Base-by-base conservation (phyloP, 2,329 filamentous ascomycete genomes). In the Dactylellina sp. region DNA sequence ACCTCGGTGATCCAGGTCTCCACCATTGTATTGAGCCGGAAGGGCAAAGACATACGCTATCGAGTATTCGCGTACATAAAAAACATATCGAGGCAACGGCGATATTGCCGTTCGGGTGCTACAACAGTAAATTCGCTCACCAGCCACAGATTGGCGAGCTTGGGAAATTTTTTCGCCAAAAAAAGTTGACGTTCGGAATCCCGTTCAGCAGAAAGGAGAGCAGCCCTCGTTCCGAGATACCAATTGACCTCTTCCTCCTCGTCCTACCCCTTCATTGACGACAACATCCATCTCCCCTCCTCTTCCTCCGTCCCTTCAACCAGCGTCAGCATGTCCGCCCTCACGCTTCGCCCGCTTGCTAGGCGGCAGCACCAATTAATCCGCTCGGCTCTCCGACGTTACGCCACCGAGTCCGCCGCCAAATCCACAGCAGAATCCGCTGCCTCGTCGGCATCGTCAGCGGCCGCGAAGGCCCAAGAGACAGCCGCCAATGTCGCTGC, bases 401-500 rank as follows among this genome's bases (percentile, higher is more conserved):
- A 72, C 60, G 68, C 68, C 39, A 72, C 59, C 44, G 68, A 72
- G 12, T 50, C 66, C 53, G 52, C 68, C 47, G 52, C 68, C 59
- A 72, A 72, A 72, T 49, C 68, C 42, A 65, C 68, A 55, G 52
- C 68, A 39, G 68, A 72, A n/a, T 72, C 66, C 52, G 66, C 66
- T 49, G 64, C 64, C 25, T 55, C 64, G 32, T 39, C 64, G 35
- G 64, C 49, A 7, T 68, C 63, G 22, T 50, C 63, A 20, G 55
- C 64, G 16, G 65, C 57, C 28, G 46, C 66, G 11, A 72, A 72
- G 39, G 68, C 68, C 4, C 68, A 80, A 52, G 76, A 77, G 52
- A 62, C 76, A 12, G 71, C 77, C 18, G 71, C 74, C 55, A 76
- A 77, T 70, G 77, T 77, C 57, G 78, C 79, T 16, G 77, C 80